These are phyloP conservation scores for Casaregolazyma suthepensis DNA, from an alignment of 1,139 yeast genomes.

Conservation along the genomic window DNA sequence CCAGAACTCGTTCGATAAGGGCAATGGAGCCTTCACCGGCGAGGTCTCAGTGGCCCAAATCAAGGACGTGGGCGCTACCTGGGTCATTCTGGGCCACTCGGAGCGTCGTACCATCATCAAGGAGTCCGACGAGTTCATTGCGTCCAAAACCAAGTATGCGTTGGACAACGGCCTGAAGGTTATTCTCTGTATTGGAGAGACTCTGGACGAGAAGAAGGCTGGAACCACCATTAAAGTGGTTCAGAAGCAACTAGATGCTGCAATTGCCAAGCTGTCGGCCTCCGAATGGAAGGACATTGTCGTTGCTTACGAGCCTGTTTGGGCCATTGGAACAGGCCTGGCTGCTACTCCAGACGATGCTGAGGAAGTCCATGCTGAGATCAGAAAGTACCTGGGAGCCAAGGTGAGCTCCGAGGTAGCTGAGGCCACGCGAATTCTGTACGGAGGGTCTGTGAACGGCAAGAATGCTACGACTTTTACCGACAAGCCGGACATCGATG, in stretches of 20 bases:
- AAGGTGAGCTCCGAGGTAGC: conserved; percentile 78
- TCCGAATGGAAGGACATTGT: conserved; percentile 88
- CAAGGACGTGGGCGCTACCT: conserved; percentile 85
- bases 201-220: conserved; percentile 89
- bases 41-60: conserved; percentile 86
- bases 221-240: conserved; percentile 81
- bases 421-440: conserved; percentile 76
- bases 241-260: conserved; percentile 88
- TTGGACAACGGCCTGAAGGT: conserved; percentile 82
- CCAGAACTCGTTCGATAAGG: conserved; percentile 83
- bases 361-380: conserved; percentile 77
- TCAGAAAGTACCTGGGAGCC: conserved; percentile 74
- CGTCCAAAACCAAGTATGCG: conserved; percentile 93
- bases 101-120: conserved; percentile 94
- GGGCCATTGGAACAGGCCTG: conserved; percentile 99
- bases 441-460: conserved; percentile 99
- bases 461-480: conserved; percentile 86
- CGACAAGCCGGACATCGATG: conserved; percentile 92
- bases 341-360: conserved; percentile 99
- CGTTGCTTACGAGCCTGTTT: conserved; percentile 98
- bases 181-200: conserved; percentile 95
- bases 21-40: conserved; percentile 97
- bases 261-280: conserved; percentile 58
- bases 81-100: conserved; percentile 98
- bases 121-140: conserved; percentile 87